Evolutionary conservation across 2,329 filamentous ascomycete species (phyloP), one percentile per base, ranked within the genome.

Genomic region (Aspergillus felis): DNA sequence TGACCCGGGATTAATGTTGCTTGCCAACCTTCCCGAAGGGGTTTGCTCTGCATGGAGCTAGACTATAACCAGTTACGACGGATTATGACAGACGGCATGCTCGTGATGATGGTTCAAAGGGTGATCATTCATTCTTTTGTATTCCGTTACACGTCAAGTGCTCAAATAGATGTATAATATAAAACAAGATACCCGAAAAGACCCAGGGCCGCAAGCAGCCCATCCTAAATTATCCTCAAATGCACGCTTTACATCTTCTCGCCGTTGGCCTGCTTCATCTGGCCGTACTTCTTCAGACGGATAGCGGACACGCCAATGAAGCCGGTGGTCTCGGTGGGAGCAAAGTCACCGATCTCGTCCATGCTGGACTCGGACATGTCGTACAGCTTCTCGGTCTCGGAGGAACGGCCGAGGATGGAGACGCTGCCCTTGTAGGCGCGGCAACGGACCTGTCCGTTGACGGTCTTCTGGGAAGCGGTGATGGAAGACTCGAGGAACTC

Each of bases 271-370:
- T 67, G 68, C 68, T 76, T 76, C 64, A 66, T 66, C 64, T 71
- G 69, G 42, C 76, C 76, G 64, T 77, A 79, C 68, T 78, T 79
- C 75, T 78, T 78, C 55, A 78, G 64, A 50, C 71, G 66, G 52
- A 65, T 63, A 27, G 58, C 60, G 41, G 59, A 66, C 24, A 47
- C 71, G 59, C 69, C 72, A 67, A 75, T 86, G 76, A 88, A 88
- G 32, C 85, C 85, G 44, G 84, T 87, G 46, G 86, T 87, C 68
- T 88, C 87, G 59, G 78, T 78, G 20, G 87, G 86, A 64, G 79
- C 79, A 71, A 90, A 90, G 74, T 86, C 84, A 64, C 83, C 86
- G 63, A 90, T 82, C 64, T 85, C 85, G 71, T 91, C 88, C 87
- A 90, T 89, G 64, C 79, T 82, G 61, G 81, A 82, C 78, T 88